Base-by-base conservation (phyloP, 345 rosid genomes). In the Moringa oleifera region DNA sequence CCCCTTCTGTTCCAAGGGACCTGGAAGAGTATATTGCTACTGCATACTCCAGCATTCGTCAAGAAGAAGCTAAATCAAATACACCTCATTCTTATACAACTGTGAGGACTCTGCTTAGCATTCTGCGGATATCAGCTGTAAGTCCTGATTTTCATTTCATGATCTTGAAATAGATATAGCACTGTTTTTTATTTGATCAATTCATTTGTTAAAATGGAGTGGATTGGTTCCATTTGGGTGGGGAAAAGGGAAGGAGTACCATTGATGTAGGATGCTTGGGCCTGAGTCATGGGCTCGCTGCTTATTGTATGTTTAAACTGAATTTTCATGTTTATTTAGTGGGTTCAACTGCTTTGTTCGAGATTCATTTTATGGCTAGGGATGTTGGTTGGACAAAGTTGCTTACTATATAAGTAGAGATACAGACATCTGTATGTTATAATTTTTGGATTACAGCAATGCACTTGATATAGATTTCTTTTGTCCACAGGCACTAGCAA, bases 21-120 rank as follows among this genome's bases (percentile, higher is more conserved):
- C 66, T 94, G 25, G 99, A 90, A 75, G 99, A 94, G 73, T 94
- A 90, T 56, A 79, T 88, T 68, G 95, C 97, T 67, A 84, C 88
- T 54, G 96, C 97, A 51, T 94, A 94, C 73, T 90, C 91, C 57
- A 80, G 82, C 72, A 88, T 94, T 74, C 86, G 97, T 22, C 99
- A 90, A 77, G 99, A 94, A 77, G 99, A 94, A 80, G 95, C 97
- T 18, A 84, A 79, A 76, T 81, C 97, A 52, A 88, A 79, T 61
- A 74, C 90, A 51, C 96, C 97, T 51, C 96, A 94, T 73, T 90
- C 97, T 41, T 90, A 90, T 73, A 94, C 99, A 54, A 94, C 99
- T 51, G 85, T 86, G 70, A 79, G 99, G 75, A 90, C 97, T 53
- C 79, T 90, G 63, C 96, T 94, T 56, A 94, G 99, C 74, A 86